Conservation (phyloP, 129 eudicot species). For the Heracleum sosnowskyi region DNA sequence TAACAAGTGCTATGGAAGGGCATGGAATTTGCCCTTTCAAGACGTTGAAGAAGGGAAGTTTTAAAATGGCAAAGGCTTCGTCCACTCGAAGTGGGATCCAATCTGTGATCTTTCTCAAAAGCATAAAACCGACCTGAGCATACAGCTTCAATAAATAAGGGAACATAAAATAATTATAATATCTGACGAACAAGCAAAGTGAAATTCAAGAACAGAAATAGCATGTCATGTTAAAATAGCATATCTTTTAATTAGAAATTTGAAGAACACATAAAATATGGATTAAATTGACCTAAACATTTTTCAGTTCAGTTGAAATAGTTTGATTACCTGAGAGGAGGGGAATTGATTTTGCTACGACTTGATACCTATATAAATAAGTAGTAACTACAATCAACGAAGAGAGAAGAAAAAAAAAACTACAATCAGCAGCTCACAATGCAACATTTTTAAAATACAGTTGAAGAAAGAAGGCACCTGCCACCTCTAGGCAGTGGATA, state of each 20-base stretch:
- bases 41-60: constrained; percentile 93
- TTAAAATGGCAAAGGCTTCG: constrained; percentile 98
- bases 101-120: constrained; percentile 93
- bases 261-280: background rate
- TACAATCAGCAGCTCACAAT: too few relatives aligned
- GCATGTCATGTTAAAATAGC: background rate
- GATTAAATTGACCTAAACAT: too few relatives aligned
- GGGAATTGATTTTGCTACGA: too few relatives aligned
- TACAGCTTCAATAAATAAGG: background rate
- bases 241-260: background rate
- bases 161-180: background rate
- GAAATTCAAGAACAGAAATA: background rate
- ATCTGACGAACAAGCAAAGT: background rate
- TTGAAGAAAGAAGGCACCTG: too few relatives aligned
- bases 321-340: too few relatives aligned
- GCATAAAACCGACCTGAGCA: constrained; percentile 95
- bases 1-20: background rate
- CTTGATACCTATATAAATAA: too few relatives aligned
- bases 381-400: too few relatives aligned
- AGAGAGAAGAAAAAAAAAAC: too few relatives aligned
- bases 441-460: too few relatives aligned
- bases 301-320: too few relatives aligned
- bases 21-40: constrained; percentile 60
- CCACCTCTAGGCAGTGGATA: too few relatives aligned
- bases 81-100: constrained; percentile 97